phyloP scores from a whole-genome alignment of 2,329 filamentous ascomycete species.

The Cladophialophora chaetospira region DNA sequence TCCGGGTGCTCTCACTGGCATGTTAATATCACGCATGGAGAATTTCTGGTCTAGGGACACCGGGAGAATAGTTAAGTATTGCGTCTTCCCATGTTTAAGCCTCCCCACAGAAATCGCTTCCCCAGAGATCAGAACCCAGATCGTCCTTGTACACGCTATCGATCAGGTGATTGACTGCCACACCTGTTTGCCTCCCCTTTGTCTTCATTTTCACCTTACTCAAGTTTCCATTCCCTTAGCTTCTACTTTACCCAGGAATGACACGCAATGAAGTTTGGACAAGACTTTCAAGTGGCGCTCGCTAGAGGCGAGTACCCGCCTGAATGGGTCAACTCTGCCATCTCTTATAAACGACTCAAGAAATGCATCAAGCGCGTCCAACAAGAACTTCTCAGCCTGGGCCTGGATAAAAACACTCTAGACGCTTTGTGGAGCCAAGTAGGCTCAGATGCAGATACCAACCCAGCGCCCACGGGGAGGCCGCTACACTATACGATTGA shows the following conservation, averaged over 20 bases:
- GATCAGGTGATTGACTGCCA: background rate
- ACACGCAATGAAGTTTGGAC: conserved; percentile 77
- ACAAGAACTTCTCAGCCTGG: conserved; percentile 68
- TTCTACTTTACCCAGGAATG: background rate
- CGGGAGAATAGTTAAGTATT: background rate
- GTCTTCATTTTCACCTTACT: background rate
- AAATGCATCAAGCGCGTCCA: conserved; percentile 84
- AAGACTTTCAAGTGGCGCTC: conserved; percentile 71
- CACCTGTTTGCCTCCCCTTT: background rate
- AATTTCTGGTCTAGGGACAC: background rate
- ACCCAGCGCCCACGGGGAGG: conserved; percentile 34
- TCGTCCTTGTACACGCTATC: too few relatives aligned
- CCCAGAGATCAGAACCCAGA: background rate
- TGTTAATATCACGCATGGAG: background rate
- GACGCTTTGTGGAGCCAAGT: conserved; percentile 61
- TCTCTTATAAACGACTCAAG: conserved; percentile 82
- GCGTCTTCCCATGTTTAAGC: background rate
- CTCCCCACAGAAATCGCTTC: background rate
- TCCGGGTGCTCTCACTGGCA: background rate
- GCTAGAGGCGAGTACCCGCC: conserved; percentile 72
- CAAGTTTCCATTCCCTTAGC: background rate
- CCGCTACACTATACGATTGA: conserved; percentile 60
- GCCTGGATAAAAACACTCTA: conserved; percentile 71
- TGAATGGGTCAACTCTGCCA: conserved; percentile 71
- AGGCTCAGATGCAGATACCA: conserved; percentile 41